Base-by-base conservation (phyloP, 768 basidiomycete species). In the Sarcodon sp. region DNA sequence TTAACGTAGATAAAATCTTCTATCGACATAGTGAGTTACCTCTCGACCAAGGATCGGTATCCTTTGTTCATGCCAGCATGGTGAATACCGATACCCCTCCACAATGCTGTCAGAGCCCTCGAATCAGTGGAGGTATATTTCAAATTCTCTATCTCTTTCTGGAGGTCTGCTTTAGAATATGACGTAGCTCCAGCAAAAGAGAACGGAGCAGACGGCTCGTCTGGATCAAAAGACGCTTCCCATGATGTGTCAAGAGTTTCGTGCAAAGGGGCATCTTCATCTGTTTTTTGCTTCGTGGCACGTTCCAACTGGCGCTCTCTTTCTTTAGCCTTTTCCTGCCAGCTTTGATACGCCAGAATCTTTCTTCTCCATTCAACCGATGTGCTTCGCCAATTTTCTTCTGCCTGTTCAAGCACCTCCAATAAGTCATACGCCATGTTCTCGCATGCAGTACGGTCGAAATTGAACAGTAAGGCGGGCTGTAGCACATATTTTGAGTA, bases 381-480 rank as follows among this genome's bases (percentile, higher is more conserved):
- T 3, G 54, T 59, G 4, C 54, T 48, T 1, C 73, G 68, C 80
- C 80, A 86, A 31, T 59, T 39, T 16, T 50, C 38, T 59, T 86
- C 83, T 5, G 72, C 66, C 0, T 27, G 41, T 47, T 65, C 53
- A 11, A 84, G 66, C 0, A 50, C 56, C 1, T 48, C 12, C 1
- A 65, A 15, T 18, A 85, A 58, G 10, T 51, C 49, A 16, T 56
- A 35, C 0, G 69, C 76, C 64, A 81, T 69, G n/a, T 60, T 53
- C 56, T 83, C 80, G 57, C 81, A 83, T 15, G 67, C 64, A 2
- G 63, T 58, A 15, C 83, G 72, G 53, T 83, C 78, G 54, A 85
- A 82, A 47, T 67, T 72, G 64, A 86, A 86, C 16, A 85, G 59
- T 10, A 86, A 72, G 0, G 80, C 83, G 3, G 81, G 80, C 79